A percentile compares a stretch with the other conserved stretches of the same genome.
These are phyloP conservation scores for Paecilomyces variotii DNA, from an alignment of 2,329 filamentous ascomycete species.

Conservation along the genomic window DNA sequence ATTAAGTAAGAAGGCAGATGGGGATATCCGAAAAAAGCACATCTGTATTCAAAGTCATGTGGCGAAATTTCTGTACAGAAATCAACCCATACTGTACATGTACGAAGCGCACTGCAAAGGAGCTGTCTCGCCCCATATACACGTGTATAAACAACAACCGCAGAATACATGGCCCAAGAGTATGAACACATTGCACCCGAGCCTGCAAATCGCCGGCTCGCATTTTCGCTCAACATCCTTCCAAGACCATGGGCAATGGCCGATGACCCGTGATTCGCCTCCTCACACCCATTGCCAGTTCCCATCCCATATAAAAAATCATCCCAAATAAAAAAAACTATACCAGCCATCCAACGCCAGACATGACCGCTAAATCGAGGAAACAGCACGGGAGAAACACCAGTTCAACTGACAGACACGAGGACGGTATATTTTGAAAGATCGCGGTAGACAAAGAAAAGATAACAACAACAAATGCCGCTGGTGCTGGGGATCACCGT, in stretches of 20 bases:
- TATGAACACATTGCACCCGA: not conserved
- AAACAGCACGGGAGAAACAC: slow-evolving; percentile 2
- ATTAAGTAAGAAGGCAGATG: not conserved
- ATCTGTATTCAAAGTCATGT: not conserved
- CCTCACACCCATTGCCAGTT: slow-evolving; percentile 9
- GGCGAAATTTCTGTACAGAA: not conserved
- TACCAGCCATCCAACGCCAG: slow-evolving; percentile 16
- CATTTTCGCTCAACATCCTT: not conserved
- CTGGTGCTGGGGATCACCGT: not conserved
- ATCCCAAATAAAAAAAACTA: slow-evolving; percentile 9
- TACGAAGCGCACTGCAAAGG: not conserved
- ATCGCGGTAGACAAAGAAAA: not conserved
- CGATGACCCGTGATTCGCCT: slow-evolving; percentile 1
- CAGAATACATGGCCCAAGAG: not conserved
- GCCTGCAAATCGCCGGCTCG: not conserved
- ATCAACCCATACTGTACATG: not conserved
- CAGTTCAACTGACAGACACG: not conserved
- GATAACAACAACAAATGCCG: not conserved
- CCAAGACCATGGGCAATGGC: not conserved
- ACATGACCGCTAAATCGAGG: slow-evolving; percentile 21
- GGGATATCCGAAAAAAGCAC: not conserved
- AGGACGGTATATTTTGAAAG: slow-evolving; percentile 1
- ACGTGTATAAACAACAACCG: not conserved
- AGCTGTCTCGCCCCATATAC: not conserved
- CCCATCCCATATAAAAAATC: slow-evolving; percentile 9